Base-by-base conservation (phyloP, 192 early-diverging fungal genomes). In the Chytriomyces sp. region DNA sequence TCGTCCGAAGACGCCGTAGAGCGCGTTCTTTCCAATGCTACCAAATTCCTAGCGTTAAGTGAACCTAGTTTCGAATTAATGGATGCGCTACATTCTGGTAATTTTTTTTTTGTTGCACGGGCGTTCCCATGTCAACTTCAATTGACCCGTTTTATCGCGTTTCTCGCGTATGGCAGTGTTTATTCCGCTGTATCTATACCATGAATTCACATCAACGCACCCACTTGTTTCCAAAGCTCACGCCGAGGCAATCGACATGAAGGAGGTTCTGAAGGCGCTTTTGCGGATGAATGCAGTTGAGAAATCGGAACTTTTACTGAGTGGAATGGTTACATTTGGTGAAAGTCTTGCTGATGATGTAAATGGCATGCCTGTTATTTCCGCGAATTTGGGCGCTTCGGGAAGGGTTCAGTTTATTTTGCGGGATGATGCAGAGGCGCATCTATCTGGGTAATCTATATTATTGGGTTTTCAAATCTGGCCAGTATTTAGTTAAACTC, bases 181-280 rank as follows among this genome's bases (percentile, higher is more conserved):
- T 77, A 82, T 85, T 83, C 79, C 45, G n/a, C 35, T 46, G 18
- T 83, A 88, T 67, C 67, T 59, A 44, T 73, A 79, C 13, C 53
- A 78, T 64, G 76, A 70, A 49, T 75, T 84, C 46, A 64, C 69
- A 44, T 63, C 69, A 5, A 24, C 64, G 16, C 77, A 48, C 18
- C 43, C 18, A 43, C 53, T 79, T 43, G 23, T 64, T 46, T 35
- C 35, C 35, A 35, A 35, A 35, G 61, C 67, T 18, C 62, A 66
- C n/a, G 18, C 45, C 50, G 8, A n/a, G 6, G n/a, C 50, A 20
- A 50, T 64, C 20, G 16, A 13, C 16, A 20, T 20, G 9, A 72
- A 74, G 50, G 72, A 78, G 18, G 60, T 83, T 43, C 53, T 78
- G 66, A 69, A 43, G 24, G 67, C 66, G 45, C 70, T 83, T 45